Conservation (phyloP, 225 moss, liverwort and hornwort species). For the Thuidium tamariscinum region DNA sequence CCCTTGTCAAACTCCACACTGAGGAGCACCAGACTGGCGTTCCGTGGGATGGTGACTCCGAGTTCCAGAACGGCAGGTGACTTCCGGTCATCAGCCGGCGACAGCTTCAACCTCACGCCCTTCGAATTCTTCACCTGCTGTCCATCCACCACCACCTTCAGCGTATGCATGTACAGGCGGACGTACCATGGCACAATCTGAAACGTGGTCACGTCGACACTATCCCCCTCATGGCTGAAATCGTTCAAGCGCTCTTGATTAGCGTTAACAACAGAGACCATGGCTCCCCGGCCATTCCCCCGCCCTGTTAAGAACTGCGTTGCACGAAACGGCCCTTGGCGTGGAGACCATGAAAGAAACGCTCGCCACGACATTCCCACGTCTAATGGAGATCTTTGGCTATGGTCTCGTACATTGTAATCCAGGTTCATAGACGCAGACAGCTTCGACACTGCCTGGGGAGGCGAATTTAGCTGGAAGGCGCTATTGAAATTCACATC, state of each 20-base stretch:
- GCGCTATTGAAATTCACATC: constrained; percentile 4
- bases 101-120: constrained; percentile 36
- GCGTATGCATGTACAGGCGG: constrained; percentile 69
- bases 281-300: constrained; percentile 72
- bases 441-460: constrained; percentile 14
- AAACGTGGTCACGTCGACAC: constrained; percentile 47
- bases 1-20: constrained; percentile 87
- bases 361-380: constrained; percentile 62
- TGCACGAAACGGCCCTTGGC: constrained; percentile 67
- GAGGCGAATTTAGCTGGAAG: constrained; percentile 13
- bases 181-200: constrained; percentile 92
- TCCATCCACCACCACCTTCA: constrained; percentile 66
- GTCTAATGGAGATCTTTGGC: constrained; percentile 27
- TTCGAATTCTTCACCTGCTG: not conserved
- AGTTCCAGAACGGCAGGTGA: constrained; percentile 73
- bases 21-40: constrained; percentile 41
- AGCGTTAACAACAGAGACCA: constrained; percentile 52
- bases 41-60: constrained; percentile 36
- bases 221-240: not conserved
- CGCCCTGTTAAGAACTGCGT: constrained; percentile 82
- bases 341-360: constrained; percentile 44
- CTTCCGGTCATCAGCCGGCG: constrained; percentile 76
- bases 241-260: constrained; percentile 9
- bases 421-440: constrained; percentile 28
- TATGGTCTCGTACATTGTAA: constrained; percentile 38